Conservation (phyloP, 768 basidiomycete species). For the Auricularia heimuer region DNA sequence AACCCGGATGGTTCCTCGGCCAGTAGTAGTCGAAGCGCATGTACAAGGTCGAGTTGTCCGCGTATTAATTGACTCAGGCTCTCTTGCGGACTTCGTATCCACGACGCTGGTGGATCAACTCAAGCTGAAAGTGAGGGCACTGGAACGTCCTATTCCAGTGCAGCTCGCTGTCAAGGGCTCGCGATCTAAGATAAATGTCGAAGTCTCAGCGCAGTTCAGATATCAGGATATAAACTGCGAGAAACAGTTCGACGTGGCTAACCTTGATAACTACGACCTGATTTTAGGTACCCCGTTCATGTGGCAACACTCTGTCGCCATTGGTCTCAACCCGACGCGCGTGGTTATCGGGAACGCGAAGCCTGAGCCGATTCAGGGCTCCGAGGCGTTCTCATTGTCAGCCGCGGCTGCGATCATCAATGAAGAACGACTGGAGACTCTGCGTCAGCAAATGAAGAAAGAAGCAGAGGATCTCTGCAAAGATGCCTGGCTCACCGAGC, state of each 20-base stretch:
- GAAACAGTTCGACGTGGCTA: conserved; percentile 21
- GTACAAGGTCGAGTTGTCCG: neutral
- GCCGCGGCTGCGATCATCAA: neutral
- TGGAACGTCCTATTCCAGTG: conserved; percentile 6
- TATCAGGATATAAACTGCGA: conserved; percentile 5
- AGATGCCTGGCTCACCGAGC: conserved; percentile 17
- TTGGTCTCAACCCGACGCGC: conserved; percentile 19
- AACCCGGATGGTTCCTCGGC: neutral
- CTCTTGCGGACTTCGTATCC: neutral
- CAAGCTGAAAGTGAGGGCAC: neutral
- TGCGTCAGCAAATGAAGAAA: conserved; percentile 11
- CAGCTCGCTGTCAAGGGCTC: conserved; percentile 10
- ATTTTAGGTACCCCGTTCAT: conserved; percentile 29
- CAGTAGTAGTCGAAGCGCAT: neutral
- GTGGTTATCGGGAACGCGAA: conserved; percentile 11
- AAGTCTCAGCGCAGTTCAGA: neutral
- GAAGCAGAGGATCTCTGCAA: conserved; percentile 21
- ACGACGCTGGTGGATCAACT: neutral
- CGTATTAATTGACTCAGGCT: neutral
- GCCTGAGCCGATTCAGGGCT: neutral
- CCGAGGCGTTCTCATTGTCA: neutral
- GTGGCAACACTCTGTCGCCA: conserved; percentile 18
- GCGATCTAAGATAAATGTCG: conserved; percentile 2
- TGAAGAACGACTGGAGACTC: neutral
- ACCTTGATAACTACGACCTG: conserved; percentile 27